Base-by-base conservation (phyloP, 805 yeast genomes). In the Tetrapisispora namnaoensis region DNA sequence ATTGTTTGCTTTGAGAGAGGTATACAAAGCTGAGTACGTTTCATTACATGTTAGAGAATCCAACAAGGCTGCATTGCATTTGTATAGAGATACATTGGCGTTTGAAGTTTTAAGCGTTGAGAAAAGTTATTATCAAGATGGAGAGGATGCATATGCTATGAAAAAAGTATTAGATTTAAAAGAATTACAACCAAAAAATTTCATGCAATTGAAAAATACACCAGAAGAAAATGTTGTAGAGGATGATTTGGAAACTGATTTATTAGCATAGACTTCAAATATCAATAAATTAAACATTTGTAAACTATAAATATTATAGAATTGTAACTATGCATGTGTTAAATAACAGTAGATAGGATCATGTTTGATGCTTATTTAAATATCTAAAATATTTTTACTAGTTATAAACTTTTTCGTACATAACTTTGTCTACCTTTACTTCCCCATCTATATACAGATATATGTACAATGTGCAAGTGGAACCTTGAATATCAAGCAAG, bases 91-190 rank as follows among this genome's bases (percentile, higher is more conserved):
- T 61, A 84, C 96, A 2, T 74, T 93, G 53, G 71, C 77, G 52
- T 93, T 93, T 64, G 90, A 84, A 64, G 93, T 87, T 40, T 73
- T 84, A 49, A 78, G 82, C 39, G 80, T 93, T 50, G 96, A 89
- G 59, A 83, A 79, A 54, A 77, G 84, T n/a, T 93, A 93, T 66
- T 93, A 93, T 60, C 96, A 90, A 47, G 97, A 93, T 67, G 95
- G 95, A 32, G 99, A 93, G 68, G 97, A 93, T 68, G 99, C 99
- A 16, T 91, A 90, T 66, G 84, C 93, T 38, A 93, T 93, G 99
- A 81, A 80, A 62, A 86, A 86, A 62, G 74, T 71, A 2, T 72
- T 88, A 55, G 71, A 70, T 20, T 61, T 81, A 42, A 81, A 82
- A 16, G 83, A 82, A 24, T 69, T 84, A 52, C 52, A 79, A 42